Base-by-base conservation (phyloP, 768 basidiomycete genomes). In the Myochromella boudieri region DNA sequence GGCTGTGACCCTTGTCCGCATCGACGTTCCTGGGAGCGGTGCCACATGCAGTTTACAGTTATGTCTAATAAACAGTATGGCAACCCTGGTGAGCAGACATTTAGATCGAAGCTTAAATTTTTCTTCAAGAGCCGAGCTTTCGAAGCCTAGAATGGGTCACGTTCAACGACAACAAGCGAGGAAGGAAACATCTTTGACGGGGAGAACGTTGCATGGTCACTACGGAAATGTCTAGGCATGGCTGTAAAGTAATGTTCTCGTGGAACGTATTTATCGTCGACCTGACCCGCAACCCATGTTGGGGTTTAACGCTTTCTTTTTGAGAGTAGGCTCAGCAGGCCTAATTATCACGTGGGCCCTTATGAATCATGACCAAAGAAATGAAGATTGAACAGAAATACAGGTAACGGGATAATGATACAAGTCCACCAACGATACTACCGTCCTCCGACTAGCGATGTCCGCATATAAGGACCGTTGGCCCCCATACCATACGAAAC, bases 391-490 rank as follows among this genome's bases (percentile, higher is more conserved):
- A 46, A 27, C 59, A 29, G 52, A 37, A 59, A 57, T 51, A 48
- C 49, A 29, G 52, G 17, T 20, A 54, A 45, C n/a, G 24, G 37
- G 17, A 26, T 41, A 48, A 46, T 43, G 46, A 56, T 49, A 55
- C 48, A 56, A 61, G 60, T 61, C 55, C 53, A 41, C 63, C 55
- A 46, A 46, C 56, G 56, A 55, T 40, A 37, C 68, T 69, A 79
- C 56, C 80, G 70, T 29, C 70, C 68, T 42, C 74, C 74, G 7
- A 81, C 81, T 44, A 86, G 72, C 51, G 81, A 69, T 33, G 82
- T 74, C 50, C 85, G 78, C 68, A 87, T 71, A 59, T 83, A 87
- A 14, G 81, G 80, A 25, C 81, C 84, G 58, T 77, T 83, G 12
- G 66, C 60, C 6, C 70, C 66, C 74, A 87, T 76, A 17, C 76